Evolutionary conservation across 2,329 filamentous ascomycete species (phyloP).

Genomic region (Hypoxylon sp.): DNA sequence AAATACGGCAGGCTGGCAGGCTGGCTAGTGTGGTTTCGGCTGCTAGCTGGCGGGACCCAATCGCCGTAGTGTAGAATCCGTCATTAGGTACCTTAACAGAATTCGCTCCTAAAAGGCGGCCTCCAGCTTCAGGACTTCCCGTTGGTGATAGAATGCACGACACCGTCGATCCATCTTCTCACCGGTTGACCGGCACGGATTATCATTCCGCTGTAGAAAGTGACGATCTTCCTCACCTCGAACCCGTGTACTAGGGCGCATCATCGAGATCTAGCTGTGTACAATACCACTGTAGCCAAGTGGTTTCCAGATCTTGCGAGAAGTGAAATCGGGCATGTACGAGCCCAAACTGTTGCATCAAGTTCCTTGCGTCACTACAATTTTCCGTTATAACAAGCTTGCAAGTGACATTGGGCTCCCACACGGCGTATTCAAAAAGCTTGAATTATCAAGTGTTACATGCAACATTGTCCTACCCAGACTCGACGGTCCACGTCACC

Average conservation of each 20-base stretch:
- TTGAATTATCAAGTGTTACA: slow-evolving; percentile 29
- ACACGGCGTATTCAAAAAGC: slow-evolving; percentile 18
- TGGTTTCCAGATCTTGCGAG: slow-evolving; percentile 7
- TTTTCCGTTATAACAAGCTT: not conserved
- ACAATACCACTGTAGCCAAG: slow-evolving; percentile 13
- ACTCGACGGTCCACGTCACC: slow-evolving; percentile 34
- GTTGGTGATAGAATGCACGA: not conserved
- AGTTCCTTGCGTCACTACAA: slow-evolving; percentile 11
- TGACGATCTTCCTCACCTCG: slow-evolving; percentile 4
- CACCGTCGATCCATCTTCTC: not conserved
- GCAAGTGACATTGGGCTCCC: not conserved
- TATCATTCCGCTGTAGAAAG: not conserved
- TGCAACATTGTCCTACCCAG: slow-evolving; percentile 21
- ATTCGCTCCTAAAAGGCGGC: slow-evolving; percentile 3
- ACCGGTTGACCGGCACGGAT: not conserved
- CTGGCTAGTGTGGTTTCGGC: slow-evolving; percentile 1
- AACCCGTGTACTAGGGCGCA: not conserved
- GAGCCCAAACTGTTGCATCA: not conserved
- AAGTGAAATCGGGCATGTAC: slow-evolving; percentile 1
- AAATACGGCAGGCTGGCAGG: slow-evolving; percentile 17
- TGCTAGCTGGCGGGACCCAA: slow-evolving; percentile 25
- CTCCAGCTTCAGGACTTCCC: slow-evolving; percentile 5
- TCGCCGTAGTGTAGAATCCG: slow-evolving; percentile 20
- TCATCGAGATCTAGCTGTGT: slow-evolving; percentile 16
- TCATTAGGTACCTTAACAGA: not conserved